These are phyloP conservation scores for Scleromitrula shiraiana DNA, from an alignment of 2,329 filamentous ascomycete genomes.

Conservation along the genomic window DNA sequence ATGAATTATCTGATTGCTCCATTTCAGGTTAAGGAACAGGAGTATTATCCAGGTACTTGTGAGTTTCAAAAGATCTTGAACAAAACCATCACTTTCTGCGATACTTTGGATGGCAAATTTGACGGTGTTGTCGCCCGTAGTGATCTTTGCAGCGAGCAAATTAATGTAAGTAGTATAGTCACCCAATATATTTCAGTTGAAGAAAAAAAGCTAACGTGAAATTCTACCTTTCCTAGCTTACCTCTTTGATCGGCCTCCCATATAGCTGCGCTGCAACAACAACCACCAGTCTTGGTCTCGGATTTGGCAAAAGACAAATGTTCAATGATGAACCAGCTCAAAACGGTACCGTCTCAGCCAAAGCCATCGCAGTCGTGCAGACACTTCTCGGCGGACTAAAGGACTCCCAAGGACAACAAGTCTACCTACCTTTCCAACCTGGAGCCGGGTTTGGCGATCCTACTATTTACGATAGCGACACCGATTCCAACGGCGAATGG, in stretches of 20 bases:
- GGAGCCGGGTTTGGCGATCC: constrained; percentile 13
- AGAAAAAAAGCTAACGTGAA: no score
- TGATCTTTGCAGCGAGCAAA: constrained; percentile 39
- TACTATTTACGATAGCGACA: constrained; percentile 1
- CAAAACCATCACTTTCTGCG: constrained; percentile 45
- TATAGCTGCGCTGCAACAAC: constrained; percentile 35
- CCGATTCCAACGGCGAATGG: constrained; percentile 28
- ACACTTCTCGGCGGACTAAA: constrained; percentile 31
- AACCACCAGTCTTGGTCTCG: not conserved
- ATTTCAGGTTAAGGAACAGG: constrained; percentile 34
- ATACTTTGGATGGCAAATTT: constrained; percentile 44
- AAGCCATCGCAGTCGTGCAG: constrained; percentile 30
- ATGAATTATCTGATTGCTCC: constrained; percentile 34
- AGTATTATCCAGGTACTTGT: constrained; percentile 37
- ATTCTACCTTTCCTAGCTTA: no score
- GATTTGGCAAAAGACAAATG: constrained; percentile 4
- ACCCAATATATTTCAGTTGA: no score
- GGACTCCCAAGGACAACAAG: constrained; percentile 30
- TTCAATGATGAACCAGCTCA: constrained; percentile 7
- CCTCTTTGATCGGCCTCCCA: constrained; percentile 37
- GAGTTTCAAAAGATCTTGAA: constrained; percentile 45
- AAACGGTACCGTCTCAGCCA: constrained; percentile 20
- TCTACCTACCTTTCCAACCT: constrained; percentile 32
- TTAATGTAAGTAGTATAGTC: constrained; percentile 35
- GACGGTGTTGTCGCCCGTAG: constrained; percentile 46